phyloP scores from a whole-genome alignment of 1,284 basidiomycete species.

The Rhodotorula sp. region DNA sequence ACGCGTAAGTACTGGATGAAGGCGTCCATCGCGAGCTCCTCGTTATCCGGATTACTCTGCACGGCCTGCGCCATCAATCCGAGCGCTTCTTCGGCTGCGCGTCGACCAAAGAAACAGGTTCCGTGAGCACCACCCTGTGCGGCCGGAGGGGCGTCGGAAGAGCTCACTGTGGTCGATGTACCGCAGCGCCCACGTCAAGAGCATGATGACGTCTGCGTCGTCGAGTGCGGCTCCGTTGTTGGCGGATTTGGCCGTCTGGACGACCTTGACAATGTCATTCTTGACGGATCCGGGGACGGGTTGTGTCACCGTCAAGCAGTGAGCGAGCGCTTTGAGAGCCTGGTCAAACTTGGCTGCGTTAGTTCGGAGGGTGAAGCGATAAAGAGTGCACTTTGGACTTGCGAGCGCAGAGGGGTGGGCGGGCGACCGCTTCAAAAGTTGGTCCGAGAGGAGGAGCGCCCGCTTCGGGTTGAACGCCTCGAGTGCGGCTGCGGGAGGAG shows the following conservation, averaged over 20 bases:
- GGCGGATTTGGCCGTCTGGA: conserved; percentile 53
- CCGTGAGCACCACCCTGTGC: background rate
- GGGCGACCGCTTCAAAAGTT: conserved; percentile 75
- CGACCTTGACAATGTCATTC: conserved; percentile 62
- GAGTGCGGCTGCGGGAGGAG: conserved; percentile 63
- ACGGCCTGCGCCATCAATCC: conserved; percentile 47
- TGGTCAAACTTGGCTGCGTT: conserved; percentile 44
- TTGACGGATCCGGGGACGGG: conserved; percentile 63
- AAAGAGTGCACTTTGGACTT: conserved; percentile 29
- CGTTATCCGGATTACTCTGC: conserved; percentile 67
- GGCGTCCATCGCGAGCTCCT: conserved; percentile 74
- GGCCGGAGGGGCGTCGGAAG: background rate
- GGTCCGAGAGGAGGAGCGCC: conserved; percentile 76
- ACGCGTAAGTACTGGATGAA: conserved; percentile 60
- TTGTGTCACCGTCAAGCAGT: conserved; percentile 67
- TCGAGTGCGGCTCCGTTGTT: conserved; percentile 68
- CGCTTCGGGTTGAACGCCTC: conserved; percentile 81
- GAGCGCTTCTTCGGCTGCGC: conserved; percentile 43
- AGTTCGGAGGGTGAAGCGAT: background rate
- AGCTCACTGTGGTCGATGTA: conserved; percentile 69
- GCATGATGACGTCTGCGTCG: conserved; percentile 53
- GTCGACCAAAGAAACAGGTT: background rate
- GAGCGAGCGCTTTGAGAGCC: conserved; percentile 79
- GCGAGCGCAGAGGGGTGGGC: conserved; percentile 71
- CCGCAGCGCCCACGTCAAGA: conserved; percentile 59